Conservation (phyloP, 139 green algal species). For the Haematococcus sp. region DNA sequence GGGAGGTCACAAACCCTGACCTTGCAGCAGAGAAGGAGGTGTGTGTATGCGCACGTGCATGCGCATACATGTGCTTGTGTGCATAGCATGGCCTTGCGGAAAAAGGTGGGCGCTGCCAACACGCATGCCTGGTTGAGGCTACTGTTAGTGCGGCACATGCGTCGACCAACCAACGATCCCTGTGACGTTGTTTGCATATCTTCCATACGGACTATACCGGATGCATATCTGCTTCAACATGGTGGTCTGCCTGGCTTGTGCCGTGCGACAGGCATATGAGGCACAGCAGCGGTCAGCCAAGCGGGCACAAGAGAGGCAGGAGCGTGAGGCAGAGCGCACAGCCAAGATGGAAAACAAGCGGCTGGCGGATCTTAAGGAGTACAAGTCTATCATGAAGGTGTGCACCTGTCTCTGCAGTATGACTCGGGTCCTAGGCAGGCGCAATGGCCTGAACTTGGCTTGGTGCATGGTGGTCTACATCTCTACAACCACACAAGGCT, state of each 20-base stretch:
- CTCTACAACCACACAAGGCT: no score
- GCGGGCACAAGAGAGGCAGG: conserved; percentile 47
- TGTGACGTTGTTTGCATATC: no score
- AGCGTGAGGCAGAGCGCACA: conserved; percentile 59
- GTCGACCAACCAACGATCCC: no score
- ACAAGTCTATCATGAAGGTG: conserved; percentile 78
- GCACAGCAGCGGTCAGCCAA: conserved; percentile 34
- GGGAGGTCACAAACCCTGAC: conserved; percentile 73
- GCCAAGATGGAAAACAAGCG: conserved; percentile 62
- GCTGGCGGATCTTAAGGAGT: conserved; percentile 73
- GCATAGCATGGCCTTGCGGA: no score
- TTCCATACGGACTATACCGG: no score
- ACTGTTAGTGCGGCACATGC: no score
- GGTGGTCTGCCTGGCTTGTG: no score
- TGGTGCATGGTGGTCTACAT: neutral
- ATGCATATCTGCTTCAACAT: no score
- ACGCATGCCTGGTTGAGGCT: no score
- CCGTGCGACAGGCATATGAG: conserved; percentile 14
- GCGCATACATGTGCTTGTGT: no score
- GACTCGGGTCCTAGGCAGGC: neutral
- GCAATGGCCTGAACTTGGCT: neutral
- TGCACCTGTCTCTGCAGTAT: neutral
- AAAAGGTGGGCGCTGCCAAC: no score
- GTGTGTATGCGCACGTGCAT: neutral
- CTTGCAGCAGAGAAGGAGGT: conserved; percentile 72